Base-by-base conservation (phyloP, 345 rosid species). In the Diplotaxis tenuifolia region DNA sequence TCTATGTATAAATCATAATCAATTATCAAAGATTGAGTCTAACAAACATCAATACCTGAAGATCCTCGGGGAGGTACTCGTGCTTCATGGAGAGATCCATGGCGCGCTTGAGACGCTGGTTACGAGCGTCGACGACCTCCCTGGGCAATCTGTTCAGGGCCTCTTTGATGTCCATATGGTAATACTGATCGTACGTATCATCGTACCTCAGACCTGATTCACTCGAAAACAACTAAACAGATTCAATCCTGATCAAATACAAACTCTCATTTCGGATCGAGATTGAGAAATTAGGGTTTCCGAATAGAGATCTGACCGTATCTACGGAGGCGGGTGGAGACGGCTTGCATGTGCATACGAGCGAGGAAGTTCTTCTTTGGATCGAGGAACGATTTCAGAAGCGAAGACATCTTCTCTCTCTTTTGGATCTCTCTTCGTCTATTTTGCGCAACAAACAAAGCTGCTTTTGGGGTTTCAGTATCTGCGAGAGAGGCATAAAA, bases 81-180 rank as follows among this genome's bases (percentile, higher is more conserved):
- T 95, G 99, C 84, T 95, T 95, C 97, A 95, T 85, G 69, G 99
- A 95, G 68, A 95, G 97, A 77, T 95, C 99, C 88, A 92, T 87
- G 65, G 99, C 96, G 53, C 98, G 99, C 86, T 92, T 92, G 69
- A 95, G 91, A 9, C 96, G 99, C 90, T 95, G 97, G 79, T 86
- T 67, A 29, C 99, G 96, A 8, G 99, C 97, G 66, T 95, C 96
- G 14, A 95, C 86, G 27, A 95, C 74, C 86, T 95, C 97, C 42
- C 88, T 82, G 0, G 99, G 99, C 31, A 95, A 82, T 78, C 99
- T 86, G 78, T 85, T 82, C 63, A 95, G 80, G 0, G 99, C 97
- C 73, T 88, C 99, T 83, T 90, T 88, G 11, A 95, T 83, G 63
- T 95, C 97, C 88, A 88, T 68, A 52, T 85, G 89, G 81, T 86